Evolutionary conservation across 2,329 filamentous ascomycete genomes (phyloP), one percentile per base, ranked within the genome.

Genomic region (Xylaria sp.): DNA sequence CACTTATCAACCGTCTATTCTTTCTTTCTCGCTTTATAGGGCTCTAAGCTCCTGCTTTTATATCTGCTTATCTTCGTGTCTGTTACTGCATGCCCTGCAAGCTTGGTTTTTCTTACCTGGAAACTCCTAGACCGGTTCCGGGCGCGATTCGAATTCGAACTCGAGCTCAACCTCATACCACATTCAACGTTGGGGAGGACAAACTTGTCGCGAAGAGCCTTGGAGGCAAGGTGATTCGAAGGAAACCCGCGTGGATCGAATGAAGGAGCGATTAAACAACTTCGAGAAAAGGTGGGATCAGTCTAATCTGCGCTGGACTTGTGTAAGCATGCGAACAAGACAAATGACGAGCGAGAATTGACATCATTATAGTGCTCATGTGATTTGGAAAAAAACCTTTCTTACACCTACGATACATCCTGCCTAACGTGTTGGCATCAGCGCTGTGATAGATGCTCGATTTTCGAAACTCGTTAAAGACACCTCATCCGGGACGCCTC

Each of bases 231-330:
- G 40, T 20, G 49, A 49, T 26, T 28, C 56, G 33, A 60, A 44
- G 9, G 63, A 60, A 62, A 33, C 40, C 0, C 17, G 20, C 13
- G 17, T 57, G 13, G 46, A 58, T 13, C 57, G 46, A 58, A 48
- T 51, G 28, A 38, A 48, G 26, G 33, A 23, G 31, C 49, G 64
- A 20, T 23, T 63, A 54, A 42, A 48, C 59, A 67, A 54, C 53
- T 70, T 70, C 44, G 60, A 61, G 15, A 63, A 59, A 49, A 54
- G 67, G 65, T 65, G 67, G 67, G 36, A 64, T 57, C 64, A 64
- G 26, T 67, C 60, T 61, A 26, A 31, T 49, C 56, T 20, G 28
- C 60, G 51, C 15, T 62, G 60, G 65, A 40, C 17, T 23, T 70
- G 65, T 33, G 67, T 67, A 49, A 23, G 65, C 42, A 26, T 15